Conservation (phyloP, 2,329 filamentous ascomycete genomes). For the Samsoniella hepiali region DNA sequence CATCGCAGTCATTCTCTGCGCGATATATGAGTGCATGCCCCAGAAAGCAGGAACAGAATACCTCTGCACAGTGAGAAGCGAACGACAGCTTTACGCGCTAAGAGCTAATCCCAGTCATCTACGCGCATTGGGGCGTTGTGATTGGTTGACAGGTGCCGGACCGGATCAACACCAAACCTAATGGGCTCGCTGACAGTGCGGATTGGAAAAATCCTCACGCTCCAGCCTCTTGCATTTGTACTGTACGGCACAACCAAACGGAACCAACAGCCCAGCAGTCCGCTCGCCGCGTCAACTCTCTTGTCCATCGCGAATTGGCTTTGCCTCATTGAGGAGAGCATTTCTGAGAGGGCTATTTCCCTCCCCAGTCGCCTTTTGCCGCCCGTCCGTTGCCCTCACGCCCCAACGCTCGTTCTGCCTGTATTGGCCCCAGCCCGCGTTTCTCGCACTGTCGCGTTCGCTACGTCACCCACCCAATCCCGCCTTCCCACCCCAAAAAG, state of each 20-base stretch:
- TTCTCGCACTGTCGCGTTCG: constrained; percentile 18
- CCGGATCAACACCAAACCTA: constrained; percentile 41
- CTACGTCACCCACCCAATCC: constrained; percentile 19
- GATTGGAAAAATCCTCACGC: constrained; percentile 42
- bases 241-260: constrained; percentile 17
- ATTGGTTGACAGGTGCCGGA: constrained; percentile 31
- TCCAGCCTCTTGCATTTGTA: constrained; percentile 32
- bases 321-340: not conserved
- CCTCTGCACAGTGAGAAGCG: not conserved
- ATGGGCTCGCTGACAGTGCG: constrained; percentile 38
- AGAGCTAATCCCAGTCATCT: constrained; percentile 7
- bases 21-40: not conserved
- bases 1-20: not conserved
- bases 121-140: constrained; percentile 21
- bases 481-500: constrained; percentile 27
- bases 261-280: constrained; percentile 25
- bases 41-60: not conserved
- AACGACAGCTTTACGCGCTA: constrained; percentile 9
- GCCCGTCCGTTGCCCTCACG: not conserved
- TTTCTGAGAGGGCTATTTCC: not conserved
- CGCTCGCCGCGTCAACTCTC: constrained; percentile 19
- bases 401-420: not conserved
- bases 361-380: not conserved
- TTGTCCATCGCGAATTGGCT: constrained; percentile 10
- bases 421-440: constrained; percentile 2